A percentile compares a stretch with the other conserved stretches of the same genome.
These are phyloP conservation scores for Daldinia decipiens DNA, from an alignment of 495 filamentous ascomycete genomes.

Conservation along the genomic window DNA sequence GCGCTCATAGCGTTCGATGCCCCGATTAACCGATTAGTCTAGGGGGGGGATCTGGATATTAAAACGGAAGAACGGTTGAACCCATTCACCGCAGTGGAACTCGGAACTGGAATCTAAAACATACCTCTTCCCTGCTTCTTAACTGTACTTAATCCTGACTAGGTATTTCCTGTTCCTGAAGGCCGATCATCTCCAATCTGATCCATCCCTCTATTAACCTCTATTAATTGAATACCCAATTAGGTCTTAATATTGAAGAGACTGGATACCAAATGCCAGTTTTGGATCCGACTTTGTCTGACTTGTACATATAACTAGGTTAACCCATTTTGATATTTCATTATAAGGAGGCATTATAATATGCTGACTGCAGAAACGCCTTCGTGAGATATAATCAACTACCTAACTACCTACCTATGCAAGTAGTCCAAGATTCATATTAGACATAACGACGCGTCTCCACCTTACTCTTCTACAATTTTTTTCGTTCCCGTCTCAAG, in stretches of 20 bases:
- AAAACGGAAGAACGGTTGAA: no score
- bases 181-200: constrained; percentile 34
- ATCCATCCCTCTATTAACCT: constrained; percentile 26
- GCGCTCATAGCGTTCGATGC: background rate
- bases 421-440: constrained; percentile 4
- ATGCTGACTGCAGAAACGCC: constrained; percentile 25
- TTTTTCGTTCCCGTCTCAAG: background rate
- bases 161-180: constrained; percentile 39
- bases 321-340: background rate
- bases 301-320: constrained; percentile 5
- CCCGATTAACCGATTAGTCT: no score
- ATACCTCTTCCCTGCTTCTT: constrained; percentile 26
- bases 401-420: background rate
- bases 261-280: constrained; percentile 13
- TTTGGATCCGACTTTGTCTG: constrained; percentile 1
- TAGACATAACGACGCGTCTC: constrained; percentile 35
- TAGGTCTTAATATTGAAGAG: constrained; percentile 1
- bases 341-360: background rate
- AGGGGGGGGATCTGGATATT: no score
- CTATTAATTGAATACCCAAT: constrained; percentile 9
- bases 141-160: background rate
- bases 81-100: no score
- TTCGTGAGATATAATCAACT: background rate
- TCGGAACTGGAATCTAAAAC: constrained; percentile 16
- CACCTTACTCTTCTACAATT: constrained; percentile 14